These are phyloP conservation scores for Saturnispora gosingensis DNA, from an alignment of 805 yeast species.

Conservation along the genomic window DNA sequence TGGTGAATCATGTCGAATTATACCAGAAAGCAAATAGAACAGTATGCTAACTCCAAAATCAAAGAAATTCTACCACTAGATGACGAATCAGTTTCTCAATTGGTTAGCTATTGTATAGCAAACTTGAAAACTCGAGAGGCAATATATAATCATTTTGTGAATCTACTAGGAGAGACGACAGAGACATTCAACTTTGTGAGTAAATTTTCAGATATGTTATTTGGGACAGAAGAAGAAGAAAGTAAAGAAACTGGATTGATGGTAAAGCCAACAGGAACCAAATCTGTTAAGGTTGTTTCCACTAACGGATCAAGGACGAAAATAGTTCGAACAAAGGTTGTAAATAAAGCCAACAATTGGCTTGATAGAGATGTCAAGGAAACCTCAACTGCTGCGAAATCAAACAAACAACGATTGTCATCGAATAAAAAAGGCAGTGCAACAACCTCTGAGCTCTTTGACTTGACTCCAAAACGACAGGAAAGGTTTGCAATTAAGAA, in stretches of 20 bases:
- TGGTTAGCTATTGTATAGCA: slow-evolving; percentile 43
- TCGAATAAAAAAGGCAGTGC: slow-evolving; percentile 20
- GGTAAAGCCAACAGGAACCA: slow-evolving; percentile 7
- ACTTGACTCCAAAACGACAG: slow-evolving; percentile 24
- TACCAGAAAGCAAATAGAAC: slow-evolving; percentile 19
- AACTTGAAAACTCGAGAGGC: slow-evolving; percentile 37
- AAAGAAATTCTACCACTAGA: slow-evolving; percentile 46
- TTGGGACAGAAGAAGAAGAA: slow-evolving; percentile 18
- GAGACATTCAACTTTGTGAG: slow-evolving; percentile 40
- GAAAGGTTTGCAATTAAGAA: slow-evolving; percentile 16
- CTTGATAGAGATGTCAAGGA: slow-evolving; percentile 4
- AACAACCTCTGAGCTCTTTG: slow-evolving; percentile 42
- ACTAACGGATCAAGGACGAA: slow-evolving; percentile 12
- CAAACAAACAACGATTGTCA: slow-evolving; percentile 9
- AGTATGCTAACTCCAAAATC: slow-evolving; percentile 18
- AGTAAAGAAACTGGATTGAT: slow-evolving; percentile 1
- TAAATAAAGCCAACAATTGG: slow-evolving; percentile 1
- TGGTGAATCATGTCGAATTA: slow-evolving; percentile 10
- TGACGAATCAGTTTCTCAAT: slow-evolving; percentile 42
- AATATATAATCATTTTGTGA: slow-evolving; percentile 43
- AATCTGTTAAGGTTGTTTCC: slow-evolving; percentile 13
- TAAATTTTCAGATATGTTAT: slow-evolving; percentile 33
- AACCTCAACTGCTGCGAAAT: not conserved
- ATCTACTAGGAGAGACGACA: slow-evolving; percentile 49
- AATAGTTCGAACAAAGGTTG: slow-evolving; percentile 9